Evolutionary conservation across 371 early-diverging fungal species (phyloP).

Genomic region (Rhizopus delemar): DNA sequence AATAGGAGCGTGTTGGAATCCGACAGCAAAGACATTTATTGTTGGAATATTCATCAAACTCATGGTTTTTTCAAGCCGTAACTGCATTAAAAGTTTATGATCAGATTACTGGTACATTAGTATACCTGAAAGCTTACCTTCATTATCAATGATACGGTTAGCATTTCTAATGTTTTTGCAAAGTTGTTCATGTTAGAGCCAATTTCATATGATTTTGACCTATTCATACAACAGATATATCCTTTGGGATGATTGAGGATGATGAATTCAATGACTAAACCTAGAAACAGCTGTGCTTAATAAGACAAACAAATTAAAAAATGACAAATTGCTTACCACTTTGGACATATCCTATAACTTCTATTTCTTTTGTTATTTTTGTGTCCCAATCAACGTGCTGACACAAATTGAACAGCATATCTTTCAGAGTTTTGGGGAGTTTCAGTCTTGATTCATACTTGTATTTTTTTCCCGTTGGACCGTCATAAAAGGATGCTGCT

Average conservation of each 20-base stretch:
- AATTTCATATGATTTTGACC: conserved; percentile 6
- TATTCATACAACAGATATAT: conserved; percentile 5
- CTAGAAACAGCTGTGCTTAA: not conserved
- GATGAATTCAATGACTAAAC: conserved; percentile 4
- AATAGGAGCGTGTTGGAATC: not conserved
- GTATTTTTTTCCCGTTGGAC: conserved; percentile 3
- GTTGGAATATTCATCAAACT: conserved; percentile 3
- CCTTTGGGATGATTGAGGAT: conserved; percentile 1
- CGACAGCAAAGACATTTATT: not conserved
- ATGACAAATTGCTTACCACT: conserved; percentile 3
- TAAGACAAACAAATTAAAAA: not conserved
- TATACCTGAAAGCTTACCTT: not conserved
- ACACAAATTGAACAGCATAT: conserved; percentile 5
- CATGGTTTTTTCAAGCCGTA: conserved; percentile 1
- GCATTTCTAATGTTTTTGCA: conserved; percentile 1
- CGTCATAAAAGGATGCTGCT: conserved; percentile 4
- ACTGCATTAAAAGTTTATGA: conserved; percentile 2
- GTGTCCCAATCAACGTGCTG: not conserved
- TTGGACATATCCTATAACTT: conserved; percentile 7
- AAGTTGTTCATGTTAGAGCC: conserved; percentile 5
- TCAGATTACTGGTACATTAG: not conserved
- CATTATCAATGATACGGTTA: conserved; percentile 1
- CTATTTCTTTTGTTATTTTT: not conserved
- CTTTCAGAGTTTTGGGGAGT: conserved; percentile 3
- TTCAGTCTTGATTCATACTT: conserved; percentile 3